phyloP scores from a whole-genome alignment of 1,139 yeast species.

The Taphrina pruni region DNA sequence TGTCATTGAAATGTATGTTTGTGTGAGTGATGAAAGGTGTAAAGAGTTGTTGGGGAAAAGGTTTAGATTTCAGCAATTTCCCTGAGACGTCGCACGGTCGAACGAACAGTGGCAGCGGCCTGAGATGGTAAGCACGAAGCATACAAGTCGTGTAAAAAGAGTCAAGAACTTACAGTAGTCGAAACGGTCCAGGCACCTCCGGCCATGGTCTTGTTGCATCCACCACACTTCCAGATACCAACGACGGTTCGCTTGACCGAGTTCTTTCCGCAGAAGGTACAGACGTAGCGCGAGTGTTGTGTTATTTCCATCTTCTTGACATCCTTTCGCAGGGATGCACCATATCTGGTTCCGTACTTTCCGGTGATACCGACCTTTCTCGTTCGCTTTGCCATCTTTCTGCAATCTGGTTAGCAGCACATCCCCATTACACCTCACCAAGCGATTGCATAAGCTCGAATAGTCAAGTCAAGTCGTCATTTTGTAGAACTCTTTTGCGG shows the following conservation, averaged over 20 bases:
- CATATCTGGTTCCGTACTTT: slow-evolving; percentile 70
- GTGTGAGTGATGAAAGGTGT: slow-evolving; percentile 7
- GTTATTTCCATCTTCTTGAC: slow-evolving; percentile 95
- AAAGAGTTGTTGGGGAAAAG: background rate
- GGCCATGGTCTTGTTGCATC: slow-evolving; percentile 96
- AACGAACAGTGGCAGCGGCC: slow-evolving; percentile 99
- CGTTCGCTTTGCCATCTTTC: slow-evolving; percentile 86
- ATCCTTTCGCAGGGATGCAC: slow-evolving; percentile 99
- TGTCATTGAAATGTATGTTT: slow-evolving; percentile 21
- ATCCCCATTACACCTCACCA: background rate
- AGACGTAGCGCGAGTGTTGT: slow-evolving; percentile 97
- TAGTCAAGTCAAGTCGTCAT: background rate
- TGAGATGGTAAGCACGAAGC: slow-evolving; percentile 57
- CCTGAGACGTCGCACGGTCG: slow-evolving; percentile 99
- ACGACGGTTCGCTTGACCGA: slow-evolving; percentile 96
- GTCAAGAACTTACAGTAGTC: slow-evolving; percentile 47
- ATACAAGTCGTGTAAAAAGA: background rate
- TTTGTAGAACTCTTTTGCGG: background rate
- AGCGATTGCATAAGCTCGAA: background rate
- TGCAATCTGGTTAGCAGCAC: background rate
- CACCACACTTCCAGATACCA: slow-evolving; percentile 98
- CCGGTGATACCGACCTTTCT: slow-evolving; percentile 99
- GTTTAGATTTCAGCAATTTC: slow-evolving; percentile 98
- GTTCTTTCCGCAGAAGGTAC: slow-evolving; percentile 99
- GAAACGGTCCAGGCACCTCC: slow-evolving; percentile 99